Evolutionary conservation across 2,329 filamentous ascomycete genomes (phyloP), one percentile per base, ranked within the genome.

Genomic region (Exophiala bonariae): DNA sequence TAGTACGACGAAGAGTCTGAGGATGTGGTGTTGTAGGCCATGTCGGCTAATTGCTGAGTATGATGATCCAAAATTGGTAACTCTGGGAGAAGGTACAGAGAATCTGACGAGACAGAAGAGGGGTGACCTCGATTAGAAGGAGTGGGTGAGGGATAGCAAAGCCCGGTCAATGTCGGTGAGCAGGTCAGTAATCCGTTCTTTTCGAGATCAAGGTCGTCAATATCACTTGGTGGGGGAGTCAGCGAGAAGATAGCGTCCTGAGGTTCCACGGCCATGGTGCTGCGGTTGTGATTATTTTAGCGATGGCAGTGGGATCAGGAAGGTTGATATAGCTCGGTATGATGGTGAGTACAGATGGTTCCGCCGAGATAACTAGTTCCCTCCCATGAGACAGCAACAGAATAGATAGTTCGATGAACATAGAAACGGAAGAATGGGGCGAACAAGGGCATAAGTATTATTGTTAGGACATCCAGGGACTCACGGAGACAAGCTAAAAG

Each of bases 191-290:
- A 41, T 35, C 39, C 40, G 36, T 30, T 51, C 40, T 57, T 54
- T 22, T 59, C 57, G 46, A 53, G 52, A 41, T 59, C 55, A 44
- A 53, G 52, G 41, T 59, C 55, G 43, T 55, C 57, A 47, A 52
- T 52, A 17, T 59, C 55, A 43, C 55, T 57, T 23, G 55, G 48
- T 48, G 57, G 57, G 31, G 57, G 55, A 20, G 57, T 59, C 30
- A 57, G 44, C 41, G 48, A 57, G 43, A 55, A 57, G 46, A 55
- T 48, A 23, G 42, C 41, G 26, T 54, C 50, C 34, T 45, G 40
- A 41, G 42, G 44, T 18, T 55, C 52, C 46, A 55, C 39, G 31
- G 49, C 52, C 49, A 52, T 55, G 18, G 36, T 26, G 23, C 23
- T 26, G 23, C 23, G 23, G 23, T n/a, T 26, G 23, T 26, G 23